Percentiles rank a stretch among this genome's conserved stretches.
phyloP scores from a whole-genome alignment of 441 rosid species.

The Bocquillonia castaneifolia region DNA sequence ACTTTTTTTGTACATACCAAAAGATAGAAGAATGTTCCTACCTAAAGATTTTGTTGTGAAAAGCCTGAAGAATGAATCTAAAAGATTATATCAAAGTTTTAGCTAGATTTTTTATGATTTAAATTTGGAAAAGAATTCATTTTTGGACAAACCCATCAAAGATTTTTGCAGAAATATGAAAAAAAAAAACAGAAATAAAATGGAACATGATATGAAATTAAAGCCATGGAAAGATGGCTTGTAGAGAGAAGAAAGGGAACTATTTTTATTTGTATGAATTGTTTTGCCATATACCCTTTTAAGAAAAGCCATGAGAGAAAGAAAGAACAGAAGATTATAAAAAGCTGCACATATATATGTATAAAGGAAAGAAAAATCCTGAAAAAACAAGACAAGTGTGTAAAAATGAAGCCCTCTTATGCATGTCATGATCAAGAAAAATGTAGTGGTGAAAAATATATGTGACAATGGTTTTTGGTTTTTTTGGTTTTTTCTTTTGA shows the following conservation, averaged over 20 bases:
- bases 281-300: background rate
- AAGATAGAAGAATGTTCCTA: background rate
- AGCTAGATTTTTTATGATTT: background rate
- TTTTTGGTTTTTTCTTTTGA: background rate
- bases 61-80: background rate
- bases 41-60: slow-evolving; percentile 3
- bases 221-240: background rate
- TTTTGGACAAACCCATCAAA: slow-evolving; percentile 7
- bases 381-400: background rate
- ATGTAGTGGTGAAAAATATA: slow-evolving; percentile 1
- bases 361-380: background rate
- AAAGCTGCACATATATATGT: background rate
- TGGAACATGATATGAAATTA: background rate
- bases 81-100: background rate
- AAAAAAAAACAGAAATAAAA: background rate
- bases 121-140: background rate
- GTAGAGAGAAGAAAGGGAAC: too few relatives aligned
- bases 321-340: background rate
- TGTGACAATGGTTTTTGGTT: too few relatives aligned
- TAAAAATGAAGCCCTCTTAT: background rate
- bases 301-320: background rate
- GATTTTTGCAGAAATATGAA: background rate
- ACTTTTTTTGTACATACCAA: background rate
- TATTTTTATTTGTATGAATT: background rate
- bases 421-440: background rate